Evolutionary conservation across 2,329 filamentous ascomycete genomes (phyloP).

Genomic region (Pseudocercospora fuligena): DNA sequence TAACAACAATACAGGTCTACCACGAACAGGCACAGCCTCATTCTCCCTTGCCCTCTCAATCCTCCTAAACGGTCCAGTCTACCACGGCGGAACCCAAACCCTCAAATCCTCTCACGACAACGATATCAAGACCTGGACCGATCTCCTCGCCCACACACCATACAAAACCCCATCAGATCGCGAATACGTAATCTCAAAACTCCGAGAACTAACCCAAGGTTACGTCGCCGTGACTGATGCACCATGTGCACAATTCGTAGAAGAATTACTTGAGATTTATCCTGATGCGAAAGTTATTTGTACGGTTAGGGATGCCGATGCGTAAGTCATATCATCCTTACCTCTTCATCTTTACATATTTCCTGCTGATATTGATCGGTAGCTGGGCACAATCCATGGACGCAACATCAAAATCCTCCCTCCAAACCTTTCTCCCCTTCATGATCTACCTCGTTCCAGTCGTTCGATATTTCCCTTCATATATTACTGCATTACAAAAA

Average conservation of each 20-base stretch:
- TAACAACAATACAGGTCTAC: neutral
- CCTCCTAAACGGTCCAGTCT: conserved; percentile 20
- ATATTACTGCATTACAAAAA: conserved; percentile 4
- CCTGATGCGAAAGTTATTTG: conserved; percentile 45
- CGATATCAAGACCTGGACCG: conserved; percentile 17
- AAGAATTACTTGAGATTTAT: conserved; percentile 43
- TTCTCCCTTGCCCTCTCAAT: conserved; percentile 16
- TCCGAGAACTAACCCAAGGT: conserved; percentile 33
- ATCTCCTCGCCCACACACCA: conserved; percentile 7
- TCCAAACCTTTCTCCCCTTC: neutral
- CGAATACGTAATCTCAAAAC: neutral
- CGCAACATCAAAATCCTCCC: neutral
- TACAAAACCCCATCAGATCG: neutral
- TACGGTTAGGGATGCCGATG: conserved; percentile 29
- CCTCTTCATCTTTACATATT: neutral
- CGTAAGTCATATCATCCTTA: conserved; percentile 10
- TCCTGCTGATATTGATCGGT: neutral
- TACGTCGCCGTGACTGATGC: conserved; percentile 41
- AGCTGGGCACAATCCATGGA: neutral
- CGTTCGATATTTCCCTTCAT: conserved; percentile 10
- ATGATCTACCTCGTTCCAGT: conserved; percentile 21
- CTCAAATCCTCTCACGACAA: neutral
- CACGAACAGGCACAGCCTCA: conserved; percentile 23
- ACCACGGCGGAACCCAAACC: conserved; percentile 19
- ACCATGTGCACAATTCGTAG: conserved; percentile 39